phyloP scores from a whole-genome alignment of 345 rosid species.

The Moricandia arvensis region DNA sequence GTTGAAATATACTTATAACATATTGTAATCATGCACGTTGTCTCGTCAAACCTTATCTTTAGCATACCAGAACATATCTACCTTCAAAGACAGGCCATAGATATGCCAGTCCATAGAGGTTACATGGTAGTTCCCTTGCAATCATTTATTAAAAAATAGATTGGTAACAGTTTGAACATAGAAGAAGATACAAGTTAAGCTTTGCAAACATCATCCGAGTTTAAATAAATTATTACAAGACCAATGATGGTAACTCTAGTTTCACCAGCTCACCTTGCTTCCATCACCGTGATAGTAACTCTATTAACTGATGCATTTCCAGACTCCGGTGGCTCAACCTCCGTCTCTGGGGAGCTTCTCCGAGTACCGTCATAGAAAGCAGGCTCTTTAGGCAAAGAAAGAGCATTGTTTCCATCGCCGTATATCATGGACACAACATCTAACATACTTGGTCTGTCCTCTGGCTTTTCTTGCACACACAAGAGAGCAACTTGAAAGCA shows the following conservation, averaged over 20 bases:
- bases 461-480: background rate
- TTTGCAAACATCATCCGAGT: background rate
- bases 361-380: background rate
- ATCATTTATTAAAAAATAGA: too few species aligned
- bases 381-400: background rate
- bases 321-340: background rate
- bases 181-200: background rate
- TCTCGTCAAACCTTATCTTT: too few species aligned
- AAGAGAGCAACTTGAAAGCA: background rate
- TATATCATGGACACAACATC: background rate
- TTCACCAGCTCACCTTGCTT: background rate
- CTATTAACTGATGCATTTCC: background rate
- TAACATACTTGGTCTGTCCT: background rate
- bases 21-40: too few species aligned
- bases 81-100: too few species aligned
- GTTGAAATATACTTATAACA: too few species aligned
- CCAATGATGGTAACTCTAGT: background rate
- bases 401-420: background rate
- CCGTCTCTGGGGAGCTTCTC: background rate
- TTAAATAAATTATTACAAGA: background rate
- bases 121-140: too few species aligned
- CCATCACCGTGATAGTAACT: background rate
- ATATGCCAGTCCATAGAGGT: too few species aligned
- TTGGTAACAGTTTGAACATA: background rate
- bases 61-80: too few species aligned